Conservation (phyloP, 192 early-diverging fungal species). For the Gonapodya prolifera region DNA sequence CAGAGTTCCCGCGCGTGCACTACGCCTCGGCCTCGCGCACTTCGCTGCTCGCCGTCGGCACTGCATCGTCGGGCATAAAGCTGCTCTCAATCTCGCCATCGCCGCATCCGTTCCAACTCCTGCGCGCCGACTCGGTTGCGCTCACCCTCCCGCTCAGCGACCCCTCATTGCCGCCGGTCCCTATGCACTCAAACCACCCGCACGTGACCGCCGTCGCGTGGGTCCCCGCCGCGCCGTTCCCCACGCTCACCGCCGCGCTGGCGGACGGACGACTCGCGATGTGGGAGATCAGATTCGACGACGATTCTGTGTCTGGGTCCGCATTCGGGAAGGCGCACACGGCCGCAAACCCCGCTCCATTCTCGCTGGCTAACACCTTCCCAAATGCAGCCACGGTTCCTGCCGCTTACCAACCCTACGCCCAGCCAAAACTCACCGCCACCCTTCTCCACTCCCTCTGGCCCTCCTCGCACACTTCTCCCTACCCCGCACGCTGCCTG, state of each 20-base stretch:
- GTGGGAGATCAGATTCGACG: background rate
- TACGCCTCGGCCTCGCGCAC: background rate
- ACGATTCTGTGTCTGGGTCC: too few relatives aligned
- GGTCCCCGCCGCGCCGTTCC: background rate
- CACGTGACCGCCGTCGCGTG: background rate
- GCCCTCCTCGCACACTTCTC: background rate
- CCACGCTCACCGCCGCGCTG: background rate
- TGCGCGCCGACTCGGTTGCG: background rate
- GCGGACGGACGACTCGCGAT: background rate
- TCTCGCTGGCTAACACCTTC: too few relatives aligned
- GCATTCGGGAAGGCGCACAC: too few relatives aligned
- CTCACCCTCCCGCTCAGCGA: background rate
- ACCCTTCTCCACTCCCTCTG: background rate
- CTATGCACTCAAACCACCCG: background rate
- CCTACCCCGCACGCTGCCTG: background rate
- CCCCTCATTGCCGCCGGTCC: background rate
- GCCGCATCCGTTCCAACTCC: background rate
- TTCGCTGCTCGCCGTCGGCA: background rate
- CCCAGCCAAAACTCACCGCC: background rate
- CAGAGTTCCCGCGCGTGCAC: background rate
- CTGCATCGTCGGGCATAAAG: background rate
- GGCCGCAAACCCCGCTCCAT: background rate
- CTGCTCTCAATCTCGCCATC: background rate
- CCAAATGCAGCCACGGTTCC: too few relatives aligned
- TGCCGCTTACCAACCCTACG: too few relatives aligned